Evolutionary conservation across 2,329 filamentous ascomycete species (phyloP), one percentile per base, ranked within the genome.

Genomic region (Fusarium bactridioides): DNA sequence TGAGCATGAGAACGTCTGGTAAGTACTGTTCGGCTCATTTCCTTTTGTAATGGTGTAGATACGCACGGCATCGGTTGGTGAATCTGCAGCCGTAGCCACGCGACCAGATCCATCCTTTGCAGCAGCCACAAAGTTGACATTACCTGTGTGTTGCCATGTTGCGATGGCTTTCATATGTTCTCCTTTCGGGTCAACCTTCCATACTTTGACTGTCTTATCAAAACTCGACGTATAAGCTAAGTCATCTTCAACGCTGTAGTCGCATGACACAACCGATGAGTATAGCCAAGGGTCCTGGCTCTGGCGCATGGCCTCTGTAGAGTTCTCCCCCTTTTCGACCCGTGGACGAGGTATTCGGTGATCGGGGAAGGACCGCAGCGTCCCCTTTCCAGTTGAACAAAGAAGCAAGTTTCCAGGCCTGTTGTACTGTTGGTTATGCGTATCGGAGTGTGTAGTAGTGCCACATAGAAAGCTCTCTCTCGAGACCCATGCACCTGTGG

Each of bases 351-450:
- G 79, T 23, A 91, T 87, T 2, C 88, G 84, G 72, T 92, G 90
- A 45, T 91, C 85, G 0, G 88, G 80, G 73, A 87, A 87, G 0
- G 88, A 86, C 10, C 78, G 83, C 4, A 91, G 77, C 1, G 81
- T 84, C 1, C 85, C 83, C 3, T 77, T 74, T 2, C 66, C 73
- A 2, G 83, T 81, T 0, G 87, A 90, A 11, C 87, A 89, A 3
- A 91, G 79, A 3, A 89, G 80, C 15, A 92, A 78, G 73, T 92
- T 92, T 2, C 90, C 89, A 1, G 87, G 86, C 72, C 88, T 90
- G 73, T 92, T 92, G 75, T 92, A 91, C 69, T 91, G 89, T 74
- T 91, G 89, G 64, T 91, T 91, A 45, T 89, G 87, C 0, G 83
- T 80, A 72, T 91, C 90, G 1, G 88, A 91, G 78, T 91, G 89